A percentile compares a stretch with the other conserved stretches of the same genome.
Conservation (phyloP, 2,329 filamentous ascomycete species). For the Alternaria sp. region DNA sequence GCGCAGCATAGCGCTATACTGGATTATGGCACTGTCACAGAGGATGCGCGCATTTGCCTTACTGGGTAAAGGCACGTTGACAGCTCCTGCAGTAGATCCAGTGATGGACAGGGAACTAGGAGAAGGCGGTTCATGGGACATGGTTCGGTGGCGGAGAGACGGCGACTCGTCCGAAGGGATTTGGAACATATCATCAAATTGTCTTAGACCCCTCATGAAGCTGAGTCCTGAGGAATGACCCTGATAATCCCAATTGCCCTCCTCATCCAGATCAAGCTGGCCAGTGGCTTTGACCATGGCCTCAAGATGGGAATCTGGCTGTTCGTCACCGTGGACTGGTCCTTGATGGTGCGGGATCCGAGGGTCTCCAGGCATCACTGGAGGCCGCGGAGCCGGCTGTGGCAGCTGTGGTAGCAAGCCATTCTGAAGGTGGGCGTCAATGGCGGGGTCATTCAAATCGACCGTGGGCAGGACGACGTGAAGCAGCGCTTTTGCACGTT, state of each 20-base stretch:
- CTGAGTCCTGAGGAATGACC: constrained; percentile 91
- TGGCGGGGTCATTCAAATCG: constrained; percentile 82
- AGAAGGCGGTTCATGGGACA: constrained; percentile 72
- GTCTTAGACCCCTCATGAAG: constrained; percentile 86
- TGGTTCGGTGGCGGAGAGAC: constrained; percentile 64
- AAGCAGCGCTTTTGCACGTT: constrained; percentile 82
- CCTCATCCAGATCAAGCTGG: constrained; percentile 88
- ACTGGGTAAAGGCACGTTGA: constrained; percentile 71
- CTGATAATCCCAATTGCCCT: constrained; percentile 93
- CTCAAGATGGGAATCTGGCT: constrained; percentile 73
- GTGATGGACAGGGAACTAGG: constrained; percentile 73
- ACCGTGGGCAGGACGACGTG: constrained; percentile 83
- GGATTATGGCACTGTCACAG: constrained; percentile 68
- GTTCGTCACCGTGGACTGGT: constrained; percentile 37
- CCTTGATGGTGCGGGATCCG: constrained; percentile 32
- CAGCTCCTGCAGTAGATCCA: constrained; percentile 47
- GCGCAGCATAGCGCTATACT: constrained; percentile 70
- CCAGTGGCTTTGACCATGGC: constrained; percentile 96
- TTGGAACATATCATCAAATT: constrained; percentile 81
- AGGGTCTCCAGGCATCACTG: constrained; percentile 32
- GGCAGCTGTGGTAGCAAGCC: constrained; percentile 61
- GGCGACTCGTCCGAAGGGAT: constrained; percentile 66
- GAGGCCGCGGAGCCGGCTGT: constrained; percentile 30
- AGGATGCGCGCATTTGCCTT: constrained; percentile 65
- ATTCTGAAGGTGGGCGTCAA: constrained; percentile 80